phyloP scores from a whole-genome alignment of 1,284 basidiomycete species.

The Taiwanofungus camphoratus region DNA sequence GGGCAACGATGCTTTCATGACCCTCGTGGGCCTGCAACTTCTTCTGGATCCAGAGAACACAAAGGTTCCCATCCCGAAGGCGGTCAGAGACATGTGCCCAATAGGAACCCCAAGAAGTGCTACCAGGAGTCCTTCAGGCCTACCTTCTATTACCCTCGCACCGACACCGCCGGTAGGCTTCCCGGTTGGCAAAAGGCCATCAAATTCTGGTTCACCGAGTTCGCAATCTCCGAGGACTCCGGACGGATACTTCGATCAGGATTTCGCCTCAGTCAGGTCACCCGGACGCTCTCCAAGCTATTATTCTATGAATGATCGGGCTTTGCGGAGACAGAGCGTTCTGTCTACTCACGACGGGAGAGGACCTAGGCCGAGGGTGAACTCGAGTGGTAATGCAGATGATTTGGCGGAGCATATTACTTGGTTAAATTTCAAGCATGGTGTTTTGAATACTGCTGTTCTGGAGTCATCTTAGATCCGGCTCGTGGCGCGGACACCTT shows the following conservation, averaged over 20 bases:
- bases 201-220: conserved; percentile 9
- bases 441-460: not conserved
- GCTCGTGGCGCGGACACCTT: too few species aligned
- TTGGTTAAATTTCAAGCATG: not conserved
- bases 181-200: conserved; percentile 14
- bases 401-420: not conserved
- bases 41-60: conserved; percentile 47
- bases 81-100: too few species aligned
- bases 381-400: not conserved
- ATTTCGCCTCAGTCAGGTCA: not conserved
- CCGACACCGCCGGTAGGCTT: conserved; percentile 11
- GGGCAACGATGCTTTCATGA: conserved; percentile 68
- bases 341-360: not conserved
- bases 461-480: too few species aligned
- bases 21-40: conserved; percentile 57
- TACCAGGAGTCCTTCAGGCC: conserved; percentile 18
- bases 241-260: conserved; percentile 10
- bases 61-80: conserved; percentile 17
- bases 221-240: conserved; percentile 10
- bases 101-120: conserved; percentile 15
- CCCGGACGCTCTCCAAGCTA: conserved; percentile 6
- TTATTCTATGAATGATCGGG: not conserved
- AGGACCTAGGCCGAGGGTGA: too few species aligned
- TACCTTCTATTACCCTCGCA: conserved; percentile 18
- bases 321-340: not conserved